Evolutionary conservation across 257 asterid genomes (phyloP), one percentile per base, ranked within the genome.

Genomic region (Striga asiatica): DNA sequence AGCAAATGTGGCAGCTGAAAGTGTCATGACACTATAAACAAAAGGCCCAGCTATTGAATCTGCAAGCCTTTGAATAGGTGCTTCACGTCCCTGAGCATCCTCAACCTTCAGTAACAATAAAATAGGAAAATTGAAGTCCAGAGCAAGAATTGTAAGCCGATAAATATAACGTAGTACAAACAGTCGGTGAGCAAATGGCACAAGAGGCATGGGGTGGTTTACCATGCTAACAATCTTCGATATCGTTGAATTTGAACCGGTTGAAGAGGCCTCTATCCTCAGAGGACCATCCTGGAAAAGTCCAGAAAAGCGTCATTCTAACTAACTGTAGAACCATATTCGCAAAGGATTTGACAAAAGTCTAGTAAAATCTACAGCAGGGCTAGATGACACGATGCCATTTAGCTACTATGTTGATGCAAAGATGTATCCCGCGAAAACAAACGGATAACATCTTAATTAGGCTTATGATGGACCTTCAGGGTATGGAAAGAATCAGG

Each of bases 31-130:
- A 62, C 84, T 82, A 60, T 84, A 91, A 43, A 91, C 98, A 75
- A 91, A 91, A 41, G 95, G 98, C 13, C 98, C 96, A 67, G 98
- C 96, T 65, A 91, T 82, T 62, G 96, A 66, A 82, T 91, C 98
- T 32, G 98, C 98, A 60, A 91, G 94, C 78, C 98, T 81, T 68
- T 91, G 98, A 63, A 91, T 87, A 56, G 98, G 96, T 64, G 98
- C 98, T 84, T 91, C 98, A 58, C 96, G 95, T 56, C 96, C 96
- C 68, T 87, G 98, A 60, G 96, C 98, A 80, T 91, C 98, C 78
- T 91, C 98, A 61, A 91, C 95, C 98, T 91, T 45, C 56, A 58
- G 32, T n/a, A n/a, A n/a, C n/a, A 55, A 42, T 35, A 52, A 45
- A 48, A 9, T 64, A n/a, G 42, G 48, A 62, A 20, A 41, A 45